Evolutionary conservation across 441 rosid genomes (phyloP).

Genomic region (Pelargonium citronellum): DNA sequence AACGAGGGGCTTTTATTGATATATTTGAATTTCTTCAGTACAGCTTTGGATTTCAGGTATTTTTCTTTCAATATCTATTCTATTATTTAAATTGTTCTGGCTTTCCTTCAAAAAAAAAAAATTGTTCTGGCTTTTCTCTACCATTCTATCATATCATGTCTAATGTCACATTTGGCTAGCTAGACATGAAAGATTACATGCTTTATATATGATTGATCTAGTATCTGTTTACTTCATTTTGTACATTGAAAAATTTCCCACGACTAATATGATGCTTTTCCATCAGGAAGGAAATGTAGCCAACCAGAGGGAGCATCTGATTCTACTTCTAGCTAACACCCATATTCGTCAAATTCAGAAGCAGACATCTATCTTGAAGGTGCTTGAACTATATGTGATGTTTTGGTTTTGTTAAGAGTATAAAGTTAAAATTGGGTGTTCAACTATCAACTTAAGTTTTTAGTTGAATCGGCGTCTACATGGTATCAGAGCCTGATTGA

Average conservation of each 20-base stretch:
- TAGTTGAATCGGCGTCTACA: too few species aligned
- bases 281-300: slow-evolving; percentile 79
- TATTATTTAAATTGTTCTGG: too few species aligned
- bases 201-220: not conserved
- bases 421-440: too few species aligned
- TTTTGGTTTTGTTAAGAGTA: too few species aligned
- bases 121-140: too few species aligned
- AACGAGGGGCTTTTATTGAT: slow-evolving; percentile 50
- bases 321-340: slow-evolving; percentile 76
- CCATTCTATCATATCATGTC: not conserved
- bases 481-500: too few species aligned
- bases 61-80: not conserved
- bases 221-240: slow-evolving; percentile 3
- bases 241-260: slow-evolving; percentile 8
- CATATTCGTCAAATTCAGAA: slow-evolving; percentile 54
- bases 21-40: slow-evolving; percentile 73
- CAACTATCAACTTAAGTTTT: too few species aligned
- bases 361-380: slow-evolving; percentile 50
- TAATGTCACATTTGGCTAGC: slow-evolving; percentile 13
- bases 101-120: too few species aligned
- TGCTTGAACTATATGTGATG: slow-evolving; percentile 18
- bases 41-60: slow-evolving; percentile 91
- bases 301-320: slow-evolving; percentile 92
- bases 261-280: slow-evolving; percentile 16
- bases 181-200: slow-evolving; percentile 10